These are phyloP conservation scores for Metschnikowia drakensbergensis DNA, from an alignment of 805 yeast species.

Conservation along the genomic window DNA sequence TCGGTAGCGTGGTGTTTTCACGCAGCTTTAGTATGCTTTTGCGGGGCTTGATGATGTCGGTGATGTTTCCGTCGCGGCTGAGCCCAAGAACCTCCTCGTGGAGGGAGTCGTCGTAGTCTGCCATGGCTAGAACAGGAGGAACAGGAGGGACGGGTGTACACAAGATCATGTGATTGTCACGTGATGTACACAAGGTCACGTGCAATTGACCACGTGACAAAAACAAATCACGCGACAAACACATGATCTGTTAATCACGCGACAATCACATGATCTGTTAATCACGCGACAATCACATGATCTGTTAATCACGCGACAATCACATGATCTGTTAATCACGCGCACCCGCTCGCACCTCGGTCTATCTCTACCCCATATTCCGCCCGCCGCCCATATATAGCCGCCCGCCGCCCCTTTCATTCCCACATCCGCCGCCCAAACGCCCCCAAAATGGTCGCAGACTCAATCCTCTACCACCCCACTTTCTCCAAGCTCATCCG, in stretches of 20 bases:
- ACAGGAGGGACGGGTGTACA: background rate
- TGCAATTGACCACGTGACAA: too few species aligned
- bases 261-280: too few species aligned
- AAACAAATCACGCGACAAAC: too few species aligned
- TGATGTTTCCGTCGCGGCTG: conserved; percentile 4
- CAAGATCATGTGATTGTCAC: background rate
- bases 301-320: too few species aligned
- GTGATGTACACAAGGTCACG: background rate
- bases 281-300: too few species aligned
- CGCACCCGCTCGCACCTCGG: conserved; percentile 1
- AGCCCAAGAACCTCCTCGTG: background rate
- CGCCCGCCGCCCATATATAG: background rate
- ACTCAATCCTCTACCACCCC: conserved; percentile 72
- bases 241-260: too few species aligned
- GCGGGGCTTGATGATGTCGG: conserved; percentile 8
- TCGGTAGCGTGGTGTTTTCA: conserved; percentile 14
- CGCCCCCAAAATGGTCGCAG: conserved; percentile 62
- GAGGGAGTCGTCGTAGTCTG: background rate
- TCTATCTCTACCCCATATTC: conserved; percentile 2
- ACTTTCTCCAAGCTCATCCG: conserved; percentile 55
- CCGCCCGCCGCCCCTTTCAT: background rate
- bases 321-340: too few species aligned
- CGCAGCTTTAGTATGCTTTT: conserved; percentile 15
- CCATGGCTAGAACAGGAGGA: background rate
- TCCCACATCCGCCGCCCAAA: too few species aligned